Base-by-base conservation (phyloP, 2,329 filamentous ascomycete genomes). In the Pestalotiopsis sp. region DNA sequence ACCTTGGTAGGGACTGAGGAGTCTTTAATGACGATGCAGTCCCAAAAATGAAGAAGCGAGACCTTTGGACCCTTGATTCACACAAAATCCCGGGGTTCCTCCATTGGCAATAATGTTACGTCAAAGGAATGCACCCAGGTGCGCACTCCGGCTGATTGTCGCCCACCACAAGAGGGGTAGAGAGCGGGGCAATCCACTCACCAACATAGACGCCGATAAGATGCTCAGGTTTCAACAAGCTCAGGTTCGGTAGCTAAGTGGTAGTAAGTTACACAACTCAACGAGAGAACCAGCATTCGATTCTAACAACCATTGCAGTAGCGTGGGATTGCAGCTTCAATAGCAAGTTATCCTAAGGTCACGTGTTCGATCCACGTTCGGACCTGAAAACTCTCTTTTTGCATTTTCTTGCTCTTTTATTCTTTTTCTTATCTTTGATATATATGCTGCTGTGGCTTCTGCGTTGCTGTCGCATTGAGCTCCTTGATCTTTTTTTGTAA, bases 331-430 rank as follows among this genome's bases (percentile, higher is more conserved):
- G 58, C 58, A 61, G 58, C 20, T 26, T 26, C 56, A 58, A 17
- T 22, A 58, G 55, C 26, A 35, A 26, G 56, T 26, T 39, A 61
- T 61, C 58, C 58, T 61, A 61, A 61, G 58, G 58, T 39, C 58
- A 61, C 58, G 58, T 61, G 58, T 61, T 61, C 58, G 58, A 61
- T 61, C 58, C 58, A 61, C 58, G 58, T 61, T 61, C 58, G 58
- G 30, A 38, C 58, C 58, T 61, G 30, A 58, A 58, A 58, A 7
- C 3, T 58, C 22, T 7, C 22, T 58, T 58, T 58, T 52, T 58
- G 22, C 17, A 14, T 26, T 11, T 58, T 17, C n/a, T 58, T 35
- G 10, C 11, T 1, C 6, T 58, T 26, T 35, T 58, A 17, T 58
- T n/a, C 7, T 26, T 58, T 58, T 26, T 4, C 10, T 26, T 2